A percentile compares a stretch with the other conserved stretches of the same genome.
phyloP scores from a whole-genome alignment of 805 yeast species.

The Schizosaccharomyces pombe region DNA sequence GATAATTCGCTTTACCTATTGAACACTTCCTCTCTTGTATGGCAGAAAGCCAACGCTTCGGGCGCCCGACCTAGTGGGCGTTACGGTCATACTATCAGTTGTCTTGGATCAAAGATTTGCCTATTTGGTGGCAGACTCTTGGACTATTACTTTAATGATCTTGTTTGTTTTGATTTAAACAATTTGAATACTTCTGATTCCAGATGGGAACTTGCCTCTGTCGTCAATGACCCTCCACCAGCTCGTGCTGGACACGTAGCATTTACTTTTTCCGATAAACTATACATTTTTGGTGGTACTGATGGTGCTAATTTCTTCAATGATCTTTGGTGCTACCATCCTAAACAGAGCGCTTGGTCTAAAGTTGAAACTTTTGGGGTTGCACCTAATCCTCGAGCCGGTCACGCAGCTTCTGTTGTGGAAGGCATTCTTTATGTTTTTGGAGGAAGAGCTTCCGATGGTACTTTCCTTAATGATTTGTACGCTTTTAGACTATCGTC shows the following conservation, averaged over 20 bases:
- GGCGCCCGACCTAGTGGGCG: constrained; percentile 74
- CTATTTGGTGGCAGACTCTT: constrained; percentile 91
- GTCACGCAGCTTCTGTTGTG: constrained; percentile 65
- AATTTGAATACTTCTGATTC: constrained; percentile 59
- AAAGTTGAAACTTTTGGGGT: constrained; percentile 43
- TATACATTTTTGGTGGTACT: constrained; percentile 84
- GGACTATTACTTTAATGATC: constrained; percentile 56
- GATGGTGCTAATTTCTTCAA: constrained; percentile 46
- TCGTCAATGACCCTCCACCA: constrained; percentile 36
- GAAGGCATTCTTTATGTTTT: constrained; percentile 58
- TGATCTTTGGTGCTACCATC: constrained; percentile 65
- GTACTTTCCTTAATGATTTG: constrained; percentile 40
- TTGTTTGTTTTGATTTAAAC: constrained; percentile 67
- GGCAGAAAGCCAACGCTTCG: constrained; percentile 55
- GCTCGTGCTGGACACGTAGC: constrained; percentile 81
- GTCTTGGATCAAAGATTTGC: constrained; percentile 40
- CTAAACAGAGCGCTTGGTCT: constrained; percentile 43
- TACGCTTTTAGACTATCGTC: constrained; percentile 42
- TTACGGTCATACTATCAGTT: constrained; percentile 79
- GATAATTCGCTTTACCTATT: constrained; percentile 80
- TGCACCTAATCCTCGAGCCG: constrained; percentile 73
- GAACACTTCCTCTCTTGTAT: constrained; percentile 49
- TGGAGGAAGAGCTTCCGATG: constrained; percentile 71
- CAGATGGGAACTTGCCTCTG: constrained; percentile 53
- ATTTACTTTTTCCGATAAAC: constrained; percentile 50